Evolutionary conservation across 495 filamentous ascomycete genomes (phyloP).

Genomic region (Xeromyces bisporus): DNA sequence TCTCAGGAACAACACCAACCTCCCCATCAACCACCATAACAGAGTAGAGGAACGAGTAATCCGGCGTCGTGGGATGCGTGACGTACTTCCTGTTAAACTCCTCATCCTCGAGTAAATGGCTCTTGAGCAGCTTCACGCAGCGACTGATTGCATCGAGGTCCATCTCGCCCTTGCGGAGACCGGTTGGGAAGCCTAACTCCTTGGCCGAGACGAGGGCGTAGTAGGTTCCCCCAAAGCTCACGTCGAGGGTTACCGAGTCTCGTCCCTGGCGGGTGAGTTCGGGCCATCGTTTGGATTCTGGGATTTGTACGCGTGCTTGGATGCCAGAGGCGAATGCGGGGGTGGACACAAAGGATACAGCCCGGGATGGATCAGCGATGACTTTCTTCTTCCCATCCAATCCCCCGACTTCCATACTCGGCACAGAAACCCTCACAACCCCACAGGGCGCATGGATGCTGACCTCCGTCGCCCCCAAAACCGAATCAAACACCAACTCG

Average conservation of each 20-base stretch:
- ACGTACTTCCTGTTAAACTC: conserved; percentile 4
- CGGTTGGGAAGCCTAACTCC: conserved; percentile 9
- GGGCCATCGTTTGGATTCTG: conserved; percentile 8
- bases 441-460: conserved; percentile 12
- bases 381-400: too few relatives aligned
- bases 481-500: conserved; percentile 3
- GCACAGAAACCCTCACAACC: conserved; percentile 7
- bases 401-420: conserved; percentile 3
- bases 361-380: conserved; percentile 8
- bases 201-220: conserved; percentile 9
- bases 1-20: conserved; percentile 3
- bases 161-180: conserved; percentile 3
- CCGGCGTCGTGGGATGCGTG: conserved; percentile 6
- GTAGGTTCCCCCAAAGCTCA: conserved; percentile 14
- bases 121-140: conserved; percentile 7
- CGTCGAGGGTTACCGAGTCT: conserved; percentile 5
- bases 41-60: conserved; percentile 11
- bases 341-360: conserved; percentile 11
- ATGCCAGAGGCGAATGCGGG: conserved; percentile 11
- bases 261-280: conserved; percentile 4
- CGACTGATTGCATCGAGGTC: conserved; percentile 5
- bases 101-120: conserved; percentile 5
- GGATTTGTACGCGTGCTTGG: conserved; percentile 6
- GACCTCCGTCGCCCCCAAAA: conserved; percentile 1
- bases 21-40: conserved; percentile 11